Evolutionary conservation across 2,329 filamentous ascomycete genomes (phyloP).

Genomic region (Colletotrichum caudatum): DNA sequence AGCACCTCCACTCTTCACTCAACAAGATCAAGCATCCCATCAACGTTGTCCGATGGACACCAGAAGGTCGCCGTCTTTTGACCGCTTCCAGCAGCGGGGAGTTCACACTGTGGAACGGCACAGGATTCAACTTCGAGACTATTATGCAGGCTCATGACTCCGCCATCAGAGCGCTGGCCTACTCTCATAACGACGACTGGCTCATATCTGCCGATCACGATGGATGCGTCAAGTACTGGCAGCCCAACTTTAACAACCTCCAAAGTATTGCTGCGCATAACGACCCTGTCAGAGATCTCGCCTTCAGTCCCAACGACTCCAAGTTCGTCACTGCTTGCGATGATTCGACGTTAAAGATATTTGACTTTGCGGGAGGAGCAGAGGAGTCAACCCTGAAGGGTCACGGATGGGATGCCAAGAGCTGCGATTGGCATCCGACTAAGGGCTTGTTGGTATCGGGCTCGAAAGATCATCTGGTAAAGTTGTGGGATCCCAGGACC

Average conservation of each 20-base stretch:
- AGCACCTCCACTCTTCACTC: constrained; percentile 95
- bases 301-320: constrained; percentile 92
- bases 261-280: constrained; percentile 92
- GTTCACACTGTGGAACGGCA: constrained; percentile 98
- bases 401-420: constrained; percentile 98
- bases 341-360: constrained; percentile 93
- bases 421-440: constrained; percentile 95
- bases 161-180: constrained; percentile 83
- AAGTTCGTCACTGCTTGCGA: constrained; percentile 98
- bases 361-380: constrained; percentile 89
- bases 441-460: constrained; percentile 95
- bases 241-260: constrained; percentile 99
- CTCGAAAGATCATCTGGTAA: constrained; percentile 97
- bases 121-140: constrained; percentile 98
- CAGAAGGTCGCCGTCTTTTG: constrained; percentile 89
- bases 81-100: constrained; percentile 97
- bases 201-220: constrained; percentile 95
- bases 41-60: constrained; percentile 97
- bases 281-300: constrained; percentile 89
- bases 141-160: constrained; percentile 98
- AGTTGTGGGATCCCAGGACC: constrained; percentile 97
- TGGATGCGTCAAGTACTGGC: constrained; percentile 97
- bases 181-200: constrained; percentile 98
- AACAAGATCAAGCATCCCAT: constrained; percentile 99
- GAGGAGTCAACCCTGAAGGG: constrained; percentile 88